Evolutionary conservation across 2,329 filamentous ascomycete species (phyloP).

Genomic region (Colletotrichum costaricense): DNA sequence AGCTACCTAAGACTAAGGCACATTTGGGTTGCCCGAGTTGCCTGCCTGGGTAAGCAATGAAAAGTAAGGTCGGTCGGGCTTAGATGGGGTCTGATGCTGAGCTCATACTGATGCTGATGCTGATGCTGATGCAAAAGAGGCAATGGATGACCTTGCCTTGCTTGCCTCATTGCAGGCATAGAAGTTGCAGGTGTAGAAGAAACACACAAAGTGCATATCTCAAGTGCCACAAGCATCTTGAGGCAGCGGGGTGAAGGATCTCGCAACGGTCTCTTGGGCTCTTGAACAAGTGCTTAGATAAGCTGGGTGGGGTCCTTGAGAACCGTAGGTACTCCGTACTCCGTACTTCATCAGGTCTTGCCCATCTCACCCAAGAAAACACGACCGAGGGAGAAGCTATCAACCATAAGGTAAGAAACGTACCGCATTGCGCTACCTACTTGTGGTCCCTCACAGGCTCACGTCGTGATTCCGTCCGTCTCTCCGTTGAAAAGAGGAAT

Average conservation of each 20-base stretch:
- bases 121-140: neutral
- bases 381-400: too few relatives aligned
- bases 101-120: neutral
- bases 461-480: too few relatives aligned
- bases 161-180: neutral
- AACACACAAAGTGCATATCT: neutral
- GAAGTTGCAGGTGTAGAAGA: neutral
- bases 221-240: too few relatives aligned
- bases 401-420: too few relatives aligned
- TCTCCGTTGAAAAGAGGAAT: neutral
- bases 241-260: neutral
- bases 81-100: neutral
- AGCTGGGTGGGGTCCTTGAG: too few relatives aligned
- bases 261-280: neutral
- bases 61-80: neutral
- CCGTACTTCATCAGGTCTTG: too few relatives aligned
- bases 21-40: neutral
- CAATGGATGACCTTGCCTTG: neutral
- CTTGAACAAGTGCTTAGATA: too few relatives aligned
- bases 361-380: too few relatives aligned
- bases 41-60: neutral
- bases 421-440: too few relatives aligned
- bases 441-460: too few relatives aligned
- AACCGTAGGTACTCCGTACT: too few relatives aligned
- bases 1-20: too few relatives aligned